Evolutionary conservation across 352 stramenopile species (phyloP).

Genomic region (Globisporangium cystogenes): DNA sequence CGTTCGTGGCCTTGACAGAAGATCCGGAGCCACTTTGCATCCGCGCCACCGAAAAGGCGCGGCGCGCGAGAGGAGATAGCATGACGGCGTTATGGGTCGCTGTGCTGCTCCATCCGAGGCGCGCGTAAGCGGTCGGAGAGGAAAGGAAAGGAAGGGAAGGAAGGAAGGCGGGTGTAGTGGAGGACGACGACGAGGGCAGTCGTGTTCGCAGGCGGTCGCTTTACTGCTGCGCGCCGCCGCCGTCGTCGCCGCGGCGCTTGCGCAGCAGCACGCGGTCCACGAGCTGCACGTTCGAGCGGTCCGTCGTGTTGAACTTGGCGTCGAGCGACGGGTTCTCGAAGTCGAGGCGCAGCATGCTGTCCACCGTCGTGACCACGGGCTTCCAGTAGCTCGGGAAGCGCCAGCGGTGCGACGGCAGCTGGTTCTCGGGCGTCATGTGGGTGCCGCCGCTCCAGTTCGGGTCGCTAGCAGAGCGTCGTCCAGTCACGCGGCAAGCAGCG

Average conservation of each 20-base stretch:
- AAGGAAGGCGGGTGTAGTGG: too few species aligned
- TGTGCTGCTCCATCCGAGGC: too few species aligned
- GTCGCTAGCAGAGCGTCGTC: constrained; percentile 50
- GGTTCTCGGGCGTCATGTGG: constrained; percentile 43
- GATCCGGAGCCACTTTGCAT: too few species aligned
- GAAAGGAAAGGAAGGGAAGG: too few species aligned
- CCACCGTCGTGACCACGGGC: constrained; percentile 72
- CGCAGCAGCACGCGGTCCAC: constrained; percentile 64
- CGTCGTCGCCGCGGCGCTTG: constrained; percentile 16
- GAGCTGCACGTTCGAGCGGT: constrained; percentile 79
- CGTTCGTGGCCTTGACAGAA: too few species aligned
- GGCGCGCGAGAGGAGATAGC: too few species aligned
- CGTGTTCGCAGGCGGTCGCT: not conserved
- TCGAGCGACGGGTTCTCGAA: constrained; percentile 81
- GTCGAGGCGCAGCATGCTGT: constrained; percentile 79
- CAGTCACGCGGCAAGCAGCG: not conserved
- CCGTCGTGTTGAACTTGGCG: constrained; percentile 60
- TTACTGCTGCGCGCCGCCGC: too few species aligned
- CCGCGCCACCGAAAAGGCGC: not conserved
- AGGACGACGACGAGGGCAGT: too few species aligned
- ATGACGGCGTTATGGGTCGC: too few species aligned
- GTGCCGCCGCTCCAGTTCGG: constrained; percentile 67
- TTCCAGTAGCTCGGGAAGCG: constrained; percentile 78
- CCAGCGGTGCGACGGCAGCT: constrained; percentile 70
- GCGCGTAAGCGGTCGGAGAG: too few species aligned